Percentiles rank a stretch among this genome's conserved stretches.
phyloP scores from a whole-genome alignment of 2,329 filamentous ascomycete genomes.

The Hymenoscyphus fructigenus region DNA sequence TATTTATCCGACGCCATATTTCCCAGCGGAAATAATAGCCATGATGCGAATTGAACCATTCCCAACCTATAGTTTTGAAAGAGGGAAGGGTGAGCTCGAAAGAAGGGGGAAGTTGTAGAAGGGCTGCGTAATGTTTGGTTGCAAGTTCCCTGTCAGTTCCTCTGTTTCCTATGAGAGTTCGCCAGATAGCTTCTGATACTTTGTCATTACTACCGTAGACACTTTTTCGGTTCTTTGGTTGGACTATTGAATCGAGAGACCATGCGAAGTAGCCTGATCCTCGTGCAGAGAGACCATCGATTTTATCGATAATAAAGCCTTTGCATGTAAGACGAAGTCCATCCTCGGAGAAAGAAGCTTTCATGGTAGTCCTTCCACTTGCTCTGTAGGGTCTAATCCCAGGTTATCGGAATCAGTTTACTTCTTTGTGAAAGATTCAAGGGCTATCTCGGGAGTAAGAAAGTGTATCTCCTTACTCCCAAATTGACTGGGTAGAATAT shows the following conservation, averaged over 20 bases:
- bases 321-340: constrained; percentile 13
- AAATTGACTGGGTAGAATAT: no score
- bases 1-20: constrained; percentile 14
- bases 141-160: constrained; percentile 11
- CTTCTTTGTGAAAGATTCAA: no score
- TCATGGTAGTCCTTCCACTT: neutral
- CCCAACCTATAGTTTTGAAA: constrained; percentile 16
- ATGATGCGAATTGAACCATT: constrained; percentile 12
- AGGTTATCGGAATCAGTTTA: no score
- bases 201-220: constrained; percentile 8
- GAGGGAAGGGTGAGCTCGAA: constrained; percentile 5
- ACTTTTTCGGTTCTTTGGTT: constrained; percentile 8
- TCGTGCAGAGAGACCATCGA: constrained; percentile 18
- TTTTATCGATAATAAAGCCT: constrained; percentile 20
- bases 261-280: constrained; percentile 18
- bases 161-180: constrained; percentile 17
- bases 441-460: no score
- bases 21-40: constrained; percentile 21
- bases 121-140: neutral
- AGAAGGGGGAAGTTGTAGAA: constrained; percentile 16
- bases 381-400: constrained; percentile 13
- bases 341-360: constrained; percentile 13
- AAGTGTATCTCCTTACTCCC: no score
- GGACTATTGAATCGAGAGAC: constrained; percentile 12
- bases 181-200: constrained; percentile 16